These are phyloP conservation scores for Elsinoe batatas DNA, from an alignment of 2,329 filamentous ascomycete species.

Conservation along the genomic window DNA sequence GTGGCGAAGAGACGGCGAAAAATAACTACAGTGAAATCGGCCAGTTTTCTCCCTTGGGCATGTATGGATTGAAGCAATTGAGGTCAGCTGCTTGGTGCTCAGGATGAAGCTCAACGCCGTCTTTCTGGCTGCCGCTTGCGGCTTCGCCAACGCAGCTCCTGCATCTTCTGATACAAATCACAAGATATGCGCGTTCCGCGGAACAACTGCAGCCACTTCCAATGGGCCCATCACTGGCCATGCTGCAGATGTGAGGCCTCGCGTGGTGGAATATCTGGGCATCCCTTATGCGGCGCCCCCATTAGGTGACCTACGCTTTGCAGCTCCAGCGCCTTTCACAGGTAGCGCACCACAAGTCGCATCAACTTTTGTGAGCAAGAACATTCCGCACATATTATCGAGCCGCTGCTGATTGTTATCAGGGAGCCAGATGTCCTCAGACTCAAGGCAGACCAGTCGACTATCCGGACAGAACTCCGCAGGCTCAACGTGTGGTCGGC, in stretches of 20 bases:
- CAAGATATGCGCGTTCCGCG: background rate
- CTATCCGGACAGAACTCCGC: slow-evolving; percentile 4
- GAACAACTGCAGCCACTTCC: slow-evolving; percentile 20
- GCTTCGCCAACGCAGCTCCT: background rate
- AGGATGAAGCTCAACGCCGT: slow-evolving; percentile 1
- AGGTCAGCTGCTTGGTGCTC: background rate
- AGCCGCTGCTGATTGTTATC: background rate
- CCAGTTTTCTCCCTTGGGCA: background rate
- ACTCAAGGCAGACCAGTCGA: slow-evolving; percentile 6
- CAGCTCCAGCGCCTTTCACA: slow-evolving; percentile 24
- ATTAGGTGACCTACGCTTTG: slow-evolving; percentile 24
- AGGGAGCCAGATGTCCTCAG: slow-evolving; percentile 10
- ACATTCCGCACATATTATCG: background rate
- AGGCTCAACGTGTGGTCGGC: slow-evolving; percentile 1
- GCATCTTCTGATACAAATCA: background rate
- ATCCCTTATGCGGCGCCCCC: slow-evolving; percentile 27
- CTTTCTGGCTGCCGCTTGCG: background rate
- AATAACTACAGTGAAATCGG: background rate
- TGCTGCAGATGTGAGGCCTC: slow-evolving; percentile 16
- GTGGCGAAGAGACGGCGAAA: background rate
- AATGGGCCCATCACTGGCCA: slow-evolving; percentile 28
- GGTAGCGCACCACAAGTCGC: slow-evolving; percentile 20
- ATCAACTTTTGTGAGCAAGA: slow-evolving; percentile 9
- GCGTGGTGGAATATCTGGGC: slow-evolving; percentile 25
- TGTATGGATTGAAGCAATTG: background rate